Percentiles rank a stretch among this genome's conserved stretches.
These are phyloP conservation scores for Tuber brumale DNA, from an alignment of 495 filamentous ascomycete species.

Conservation along the genomic window DNA sequence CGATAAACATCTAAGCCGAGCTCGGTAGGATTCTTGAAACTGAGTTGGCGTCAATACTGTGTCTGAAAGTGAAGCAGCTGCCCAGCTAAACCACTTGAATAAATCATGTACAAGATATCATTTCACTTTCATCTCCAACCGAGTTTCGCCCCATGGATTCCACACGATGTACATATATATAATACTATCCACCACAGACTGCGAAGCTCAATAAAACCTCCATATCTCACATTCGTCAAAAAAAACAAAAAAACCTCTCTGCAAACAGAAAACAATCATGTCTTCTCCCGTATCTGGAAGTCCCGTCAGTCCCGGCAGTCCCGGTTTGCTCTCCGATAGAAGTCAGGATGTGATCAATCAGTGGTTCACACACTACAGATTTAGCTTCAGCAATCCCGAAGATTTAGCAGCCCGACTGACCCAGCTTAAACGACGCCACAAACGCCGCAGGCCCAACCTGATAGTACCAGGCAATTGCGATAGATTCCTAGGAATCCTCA, in stretches of 20 bases:
- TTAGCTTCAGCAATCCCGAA: not conserved
- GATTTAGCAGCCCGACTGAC: not conserved
- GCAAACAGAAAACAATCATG: not conserved
- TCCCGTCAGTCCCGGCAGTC: not conserved
- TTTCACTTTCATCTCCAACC: not conserved
- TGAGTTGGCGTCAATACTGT: not conserved
- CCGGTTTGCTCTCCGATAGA: not conserved
- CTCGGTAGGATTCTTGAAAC: not conserved
- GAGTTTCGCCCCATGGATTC: not conserved
- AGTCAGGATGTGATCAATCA: not conserved
- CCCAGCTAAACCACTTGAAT: not conserved
- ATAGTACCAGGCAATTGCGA: not conserved
- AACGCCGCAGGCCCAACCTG: not conserved
- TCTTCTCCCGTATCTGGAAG: accelerated
- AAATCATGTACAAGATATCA: constrained; percentile 1
- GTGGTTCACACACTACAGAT: not conserved
- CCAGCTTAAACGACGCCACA: not conserved
- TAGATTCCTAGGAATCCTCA: not conserved
- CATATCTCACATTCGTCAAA: not conserved
- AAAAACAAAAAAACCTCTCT: not conserved
- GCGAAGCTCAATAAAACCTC: not conserved
- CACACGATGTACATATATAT: not conserved
- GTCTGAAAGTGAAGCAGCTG: not conserved
- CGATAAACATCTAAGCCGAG: not conserved
- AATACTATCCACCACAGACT: not conserved